These are phyloP conservation scores for Russula emetica DNA, from an alignment of 768 basidiomycete genomes.

Conservation along the genomic window DNA sequence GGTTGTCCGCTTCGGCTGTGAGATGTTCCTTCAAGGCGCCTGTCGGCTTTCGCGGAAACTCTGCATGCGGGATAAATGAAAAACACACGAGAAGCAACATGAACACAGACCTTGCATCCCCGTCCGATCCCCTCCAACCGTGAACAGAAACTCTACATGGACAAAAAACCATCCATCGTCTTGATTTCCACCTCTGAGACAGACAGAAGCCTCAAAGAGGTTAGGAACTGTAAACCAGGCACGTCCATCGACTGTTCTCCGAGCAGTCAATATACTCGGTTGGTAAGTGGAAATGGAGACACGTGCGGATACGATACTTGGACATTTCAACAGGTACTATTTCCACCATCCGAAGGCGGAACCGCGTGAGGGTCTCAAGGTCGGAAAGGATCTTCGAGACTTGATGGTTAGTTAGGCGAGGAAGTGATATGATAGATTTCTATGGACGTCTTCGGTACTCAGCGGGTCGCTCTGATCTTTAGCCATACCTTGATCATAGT, in stretches of 20 bases:
- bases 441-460: slow-evolving; percentile 32
- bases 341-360: slow-evolving; percentile 73
- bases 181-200: slow-evolving; percentile 62
- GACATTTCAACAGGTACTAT: slow-evolving; percentile 80
- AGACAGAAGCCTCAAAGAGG: slow-evolving; percentile 70
- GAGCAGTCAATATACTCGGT: slow-evolving; percentile 22
- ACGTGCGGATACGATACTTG: slow-evolving; percentile 58
- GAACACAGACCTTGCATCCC: slow-evolving; percentile 57
- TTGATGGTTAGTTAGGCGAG: slow-evolving; percentile 61
- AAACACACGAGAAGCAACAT: background rate
- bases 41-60: slow-evolving; percentile 67
- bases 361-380: slow-evolving; percentile 75
- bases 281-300: slow-evolving; percentile 26
- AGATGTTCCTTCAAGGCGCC: slow-evolving; percentile 63
- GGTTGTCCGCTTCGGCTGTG: slow-evolving; percentile 65
- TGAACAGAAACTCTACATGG: slow-evolving; percentile 68
- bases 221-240: slow-evolving; percentile 70
- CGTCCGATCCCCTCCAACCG: slow-evolving; percentile 67
- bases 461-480: background rate
- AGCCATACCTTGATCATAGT: slow-evolving; percentile 64
- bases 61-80: slow-evolving; percentile 36
- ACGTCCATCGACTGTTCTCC: slow-evolving; percentile 61
- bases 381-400: slow-evolving; percentile 61
- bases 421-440: slow-evolving; percentile 66
- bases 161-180: slow-evolving; percentile 86